Percentiles rank a stretch among this genome's conserved stretches.
phyloP scores from a whole-genome alignment of 164 flowering plant genomes.

The Vitis amurensis region DNA sequence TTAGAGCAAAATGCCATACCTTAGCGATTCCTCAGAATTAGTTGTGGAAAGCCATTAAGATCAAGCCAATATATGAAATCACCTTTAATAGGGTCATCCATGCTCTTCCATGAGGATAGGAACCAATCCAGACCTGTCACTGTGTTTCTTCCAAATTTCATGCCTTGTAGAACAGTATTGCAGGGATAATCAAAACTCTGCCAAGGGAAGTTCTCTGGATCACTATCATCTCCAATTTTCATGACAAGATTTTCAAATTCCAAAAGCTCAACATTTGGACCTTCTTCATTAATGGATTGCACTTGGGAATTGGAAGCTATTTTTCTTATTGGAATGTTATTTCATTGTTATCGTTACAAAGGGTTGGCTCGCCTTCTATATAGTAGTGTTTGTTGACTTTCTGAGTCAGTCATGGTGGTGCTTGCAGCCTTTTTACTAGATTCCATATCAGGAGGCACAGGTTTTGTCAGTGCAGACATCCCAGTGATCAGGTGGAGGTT shows the following conservation, averaged over 20 bases:
- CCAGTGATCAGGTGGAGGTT: no score
- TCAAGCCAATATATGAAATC: slow-evolving; percentile 25
- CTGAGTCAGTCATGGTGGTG: no score
- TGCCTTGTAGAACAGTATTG: slow-evolving; percentile 27
- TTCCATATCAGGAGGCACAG: no score
- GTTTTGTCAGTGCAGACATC: no score
- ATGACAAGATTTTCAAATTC: slow-evolving; percentile 32
- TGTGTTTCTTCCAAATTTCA: slow-evolving; percentile 23
- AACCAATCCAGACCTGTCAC: slow-evolving; percentile 15
- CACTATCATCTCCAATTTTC: background rate
- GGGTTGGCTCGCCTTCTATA: no score
- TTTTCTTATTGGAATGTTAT: no score
- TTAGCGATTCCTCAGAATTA: slow-evolving; percentile 10
- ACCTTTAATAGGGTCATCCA: slow-evolving; percentile 35
- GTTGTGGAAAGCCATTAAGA: slow-evolving; percentile 22
- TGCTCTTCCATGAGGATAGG: slow-evolving; percentile 35
- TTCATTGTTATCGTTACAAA: background rate
- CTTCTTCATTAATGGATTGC: no score
- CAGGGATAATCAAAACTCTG: slow-evolving; percentile 44
- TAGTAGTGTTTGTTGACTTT: no score
- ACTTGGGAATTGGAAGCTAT: no score
- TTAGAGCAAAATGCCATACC: slow-evolving; percentile 26
- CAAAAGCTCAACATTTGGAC: no score
- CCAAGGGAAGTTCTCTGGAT: slow-evolving; percentile 21
- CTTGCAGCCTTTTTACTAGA: no score